Percentiles rank a stretch among this genome's conserved stretches.
phyloP scores from a whole-genome alignment of 1,139 yeast species.

The Geotrichum reessii region DNA sequence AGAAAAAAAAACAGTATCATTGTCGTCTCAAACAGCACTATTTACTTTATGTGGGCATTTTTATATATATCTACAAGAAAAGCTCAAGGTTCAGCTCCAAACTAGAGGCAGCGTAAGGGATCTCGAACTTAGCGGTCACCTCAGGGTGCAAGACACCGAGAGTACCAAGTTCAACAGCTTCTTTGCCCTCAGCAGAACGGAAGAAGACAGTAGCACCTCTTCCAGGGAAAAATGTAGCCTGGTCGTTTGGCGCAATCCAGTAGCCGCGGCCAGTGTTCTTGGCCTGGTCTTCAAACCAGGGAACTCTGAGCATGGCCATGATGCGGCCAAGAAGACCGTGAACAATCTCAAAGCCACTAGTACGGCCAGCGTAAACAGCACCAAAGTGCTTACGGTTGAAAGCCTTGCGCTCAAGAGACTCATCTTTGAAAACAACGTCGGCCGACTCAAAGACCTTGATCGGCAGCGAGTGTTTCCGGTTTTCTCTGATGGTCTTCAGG shows the following conservation, averaged over 20 bases:
- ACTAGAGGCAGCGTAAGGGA: slow-evolving; percentile 81
- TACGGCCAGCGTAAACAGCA: slow-evolving; percentile 89
- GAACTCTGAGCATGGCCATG: slow-evolving; percentile 92
- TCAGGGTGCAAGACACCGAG: slow-evolving; percentile 96
- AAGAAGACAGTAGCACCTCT: slow-evolving; percentile 87
- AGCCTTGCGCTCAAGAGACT: slow-evolving; percentile 77
- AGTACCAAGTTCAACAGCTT: slow-evolving; percentile 53
- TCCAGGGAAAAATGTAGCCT: slow-evolving; percentile 87
- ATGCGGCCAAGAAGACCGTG: slow-evolving; percentile 93
- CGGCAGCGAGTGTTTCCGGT: slow-evolving; percentile 92
- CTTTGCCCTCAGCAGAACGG: slow-evolving; percentile 49
- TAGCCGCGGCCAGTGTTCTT: slow-evolving; percentile 56
- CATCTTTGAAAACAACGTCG: slow-evolving; percentile 85
- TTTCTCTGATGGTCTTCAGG: slow-evolving; percentile 90
- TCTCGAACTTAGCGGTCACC: slow-evolving; percentile 77
- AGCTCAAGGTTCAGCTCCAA: slow-evolving; percentile 88
- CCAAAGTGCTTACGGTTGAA: slow-evolving; percentile 91
- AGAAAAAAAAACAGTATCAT: background rate
- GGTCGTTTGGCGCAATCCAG: slow-evolving; percentile 38
- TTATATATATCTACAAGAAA: slow-evolving; percentile 47
- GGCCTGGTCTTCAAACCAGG: slow-evolving; percentile 54
- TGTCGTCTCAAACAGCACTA: background rate
- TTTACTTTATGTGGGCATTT: background rate
- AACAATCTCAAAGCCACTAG: slow-evolving; percentile 88
- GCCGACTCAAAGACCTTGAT: slow-evolving; percentile 93